A percentile compares a stretch with the other conserved stretches of the same genome.
phyloP scores from a whole-genome alignment of 768 basidiomycete genomes.

The Boletus subcaerulescens region DNA sequence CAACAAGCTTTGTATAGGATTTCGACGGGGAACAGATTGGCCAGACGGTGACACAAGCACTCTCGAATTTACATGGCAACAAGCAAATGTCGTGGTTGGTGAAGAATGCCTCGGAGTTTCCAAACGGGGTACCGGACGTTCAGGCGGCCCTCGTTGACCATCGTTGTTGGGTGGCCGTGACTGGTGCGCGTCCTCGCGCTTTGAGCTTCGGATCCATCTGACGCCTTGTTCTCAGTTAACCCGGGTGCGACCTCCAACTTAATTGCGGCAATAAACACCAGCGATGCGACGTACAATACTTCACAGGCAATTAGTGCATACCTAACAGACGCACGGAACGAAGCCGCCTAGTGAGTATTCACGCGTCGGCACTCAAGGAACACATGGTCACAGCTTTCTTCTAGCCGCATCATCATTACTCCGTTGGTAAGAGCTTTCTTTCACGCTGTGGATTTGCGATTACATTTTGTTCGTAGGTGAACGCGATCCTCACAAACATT shows the following conservation, averaged over 20 bases:
- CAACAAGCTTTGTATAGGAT: slow-evolving; percentile 38
- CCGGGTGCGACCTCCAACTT: slow-evolving; percentile 38
- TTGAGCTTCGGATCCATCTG: not conserved
- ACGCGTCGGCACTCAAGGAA: not conserved
- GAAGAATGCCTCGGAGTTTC: slow-evolving; percentile 42
- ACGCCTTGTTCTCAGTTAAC: slow-evolving; percentile 35
- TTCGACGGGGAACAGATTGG: slow-evolving; percentile 59
- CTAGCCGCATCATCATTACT: slow-evolving; percentile 19
- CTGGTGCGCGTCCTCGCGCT: slow-evolving; percentile 39
- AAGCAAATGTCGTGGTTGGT: slow-evolving; percentile 46
- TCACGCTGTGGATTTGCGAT: not conserved
- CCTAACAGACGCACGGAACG: slow-evolving; percentile 50
- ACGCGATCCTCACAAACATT: slow-evolving; percentile 36
- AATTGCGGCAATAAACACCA: slow-evolving; percentile 34
- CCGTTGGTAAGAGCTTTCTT: slow-evolving; percentile 4
- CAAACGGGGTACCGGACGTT: slow-evolving; percentile 43
- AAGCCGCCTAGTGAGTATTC: slow-evolving; percentile 52
- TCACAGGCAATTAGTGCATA: slow-evolving; percentile 48
- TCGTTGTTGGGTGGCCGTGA: slow-evolving; percentile 51
- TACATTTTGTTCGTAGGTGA: slow-evolving; percentile 17
- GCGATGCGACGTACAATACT: slow-evolving; percentile 46
- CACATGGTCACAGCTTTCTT: slow-evolving; percentile 1
- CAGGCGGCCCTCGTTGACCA: slow-evolving; percentile 47
- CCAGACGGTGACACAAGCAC: slow-evolving; percentile 38
- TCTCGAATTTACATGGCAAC: slow-evolving; percentile 29